Percentiles rank a stretch among this genome's conserved stretches.
Conservation (phyloP, 2,329 filamentous ascomycete genomes). For the Chalaropsis thielavioides region DNA sequence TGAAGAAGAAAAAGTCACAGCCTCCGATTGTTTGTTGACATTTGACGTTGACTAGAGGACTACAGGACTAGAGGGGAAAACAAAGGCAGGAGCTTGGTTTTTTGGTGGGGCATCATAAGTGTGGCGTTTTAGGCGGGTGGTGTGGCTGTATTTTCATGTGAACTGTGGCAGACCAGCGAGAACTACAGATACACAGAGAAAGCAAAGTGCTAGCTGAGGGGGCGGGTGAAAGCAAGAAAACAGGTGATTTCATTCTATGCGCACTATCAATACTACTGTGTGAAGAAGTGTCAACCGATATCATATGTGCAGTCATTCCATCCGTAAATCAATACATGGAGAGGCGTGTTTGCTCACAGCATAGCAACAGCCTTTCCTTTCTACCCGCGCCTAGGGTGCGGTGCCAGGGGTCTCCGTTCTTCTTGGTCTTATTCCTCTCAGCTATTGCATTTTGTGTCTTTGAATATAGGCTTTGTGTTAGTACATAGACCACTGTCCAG, state of each 20-base stretch:
- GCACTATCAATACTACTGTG: slow-evolving; percentile 3
- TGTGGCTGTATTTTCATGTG: slow-evolving; percentile 9
- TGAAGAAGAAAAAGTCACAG: not conserved
- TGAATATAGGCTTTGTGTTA: slow-evolving; percentile 12
- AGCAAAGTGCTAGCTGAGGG: no score
- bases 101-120: slow-evolving; percentile 11
- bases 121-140: not conserved
- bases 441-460: slow-evolving; percentile 10
- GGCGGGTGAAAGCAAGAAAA: not conserved
- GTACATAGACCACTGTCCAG: slow-evolving; percentile 18
- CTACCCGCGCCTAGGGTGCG: not conserved
- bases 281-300: slow-evolving; percentile 9
- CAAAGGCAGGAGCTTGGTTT: slow-evolving; percentile 9
- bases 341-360: slow-evolving; percentile 6
- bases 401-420: no score
- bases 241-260: slow-evolving; percentile 14
- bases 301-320: slow-evolving; percentile 17
- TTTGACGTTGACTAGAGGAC: not conserved
- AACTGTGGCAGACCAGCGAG: not conserved
- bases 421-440: not conserved
- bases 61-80: slow-evolving; percentile 10
- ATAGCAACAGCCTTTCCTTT: not conserved
- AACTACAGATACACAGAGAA: no score
- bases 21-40: slow-evolving; percentile 15
- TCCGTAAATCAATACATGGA: slow-evolving; percentile 16